Evolutionary conservation across 75 land plant species (phyloP), one percentile per base, ranked within the genome.

Genomic region (Gnetum montanum): DNA sequence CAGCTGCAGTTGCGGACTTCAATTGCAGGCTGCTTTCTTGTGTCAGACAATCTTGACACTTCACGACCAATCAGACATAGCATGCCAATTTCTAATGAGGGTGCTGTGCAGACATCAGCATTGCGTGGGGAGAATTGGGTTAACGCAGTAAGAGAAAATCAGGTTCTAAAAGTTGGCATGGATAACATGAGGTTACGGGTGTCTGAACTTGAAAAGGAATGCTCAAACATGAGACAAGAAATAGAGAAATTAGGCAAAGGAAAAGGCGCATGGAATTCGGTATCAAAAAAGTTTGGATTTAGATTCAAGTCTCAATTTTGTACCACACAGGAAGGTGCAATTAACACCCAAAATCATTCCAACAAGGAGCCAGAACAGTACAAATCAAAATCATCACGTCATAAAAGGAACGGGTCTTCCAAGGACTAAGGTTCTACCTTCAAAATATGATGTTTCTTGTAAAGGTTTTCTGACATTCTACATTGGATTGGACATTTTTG

Each of bases 11-110:
- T 83, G 15, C 63, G 86, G 8, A 75, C 79, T n/a, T 84, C 86
- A 4, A 80, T 83, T 34, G 86, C 86, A 4, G 80, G 86, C 31
- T 79, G 87, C 58, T 90, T 90, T 70, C 72, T 82, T 10, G 91
- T 83, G 19, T 65, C 91, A 22, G 87, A 82, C 68, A 80, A 73
- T 46, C 67, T 77, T 13, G 88, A 72, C n/a, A 64, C 67, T 63
- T 67, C 77, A 1, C 70, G 63, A 5, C 54, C 67, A 26, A 57
- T 50, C 6, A 46, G 43, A 26, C 58, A n/a, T n/a, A 57, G 28
- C 49, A 52, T 67, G 25, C 35, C 22, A 20, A 47, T 64, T 8
- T 43, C 74, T 16, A 61, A 54, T 16, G 67, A 54, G n/a, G 62
- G 45, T 1, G 54, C 56, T 8, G 44, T 38, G 37, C 55, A 31